Base-by-base conservation (phyloP, 2,329 filamentous ascomycete genomes). In the Ilyonectria destructans region DNA sequence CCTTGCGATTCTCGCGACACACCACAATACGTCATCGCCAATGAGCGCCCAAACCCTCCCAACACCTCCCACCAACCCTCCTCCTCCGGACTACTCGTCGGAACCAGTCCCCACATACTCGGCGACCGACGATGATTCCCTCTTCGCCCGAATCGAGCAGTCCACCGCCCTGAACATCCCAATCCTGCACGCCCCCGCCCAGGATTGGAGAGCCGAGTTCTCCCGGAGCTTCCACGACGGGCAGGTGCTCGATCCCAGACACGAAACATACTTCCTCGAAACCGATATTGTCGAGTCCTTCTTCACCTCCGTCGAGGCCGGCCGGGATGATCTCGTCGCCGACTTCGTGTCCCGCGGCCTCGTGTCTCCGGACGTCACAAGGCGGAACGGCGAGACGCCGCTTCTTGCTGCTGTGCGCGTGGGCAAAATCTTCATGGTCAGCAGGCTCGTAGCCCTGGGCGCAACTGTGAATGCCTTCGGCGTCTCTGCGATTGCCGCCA, bases 341-440 rank as follows among this genome's bases (percentile, higher is more conserved):
- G 59, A 70, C n/a, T 77, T 82, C 26, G 67, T 84, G 55, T 19
- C 68, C 4, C 67, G 62, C 5, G 82, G 82, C 6, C 75, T 82
- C 65, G 76, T 84, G 56, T 82, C 81, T 15, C 82, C 82, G 5
- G 81, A 83, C 72, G 76, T 78, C 3, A 75, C 78, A 26, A 70
- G 72, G 63, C 12, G 10, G 6, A 43, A 21, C 4, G 77, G 78
- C 19, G 69, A 76, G 33, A 83, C 82, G 2, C 81, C 82, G 1
- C 75, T 84, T 31, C 72, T 83, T 12, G 76, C 77, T 1, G 81
- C 82, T 26, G 75, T 83, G n/a, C 63, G 74, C 31, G 68, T 52
- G 1, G 76, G 80, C 40, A 73, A 74, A 37, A 70, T 74, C 0
- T 68, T 72, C 56, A 81, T 80, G 76, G 77, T 82, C 1, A 80